phyloP scores from a whole-genome alignment of 2,329 filamentous ascomycete genomes.

The Torrubiellomyces zombiae region DNA sequence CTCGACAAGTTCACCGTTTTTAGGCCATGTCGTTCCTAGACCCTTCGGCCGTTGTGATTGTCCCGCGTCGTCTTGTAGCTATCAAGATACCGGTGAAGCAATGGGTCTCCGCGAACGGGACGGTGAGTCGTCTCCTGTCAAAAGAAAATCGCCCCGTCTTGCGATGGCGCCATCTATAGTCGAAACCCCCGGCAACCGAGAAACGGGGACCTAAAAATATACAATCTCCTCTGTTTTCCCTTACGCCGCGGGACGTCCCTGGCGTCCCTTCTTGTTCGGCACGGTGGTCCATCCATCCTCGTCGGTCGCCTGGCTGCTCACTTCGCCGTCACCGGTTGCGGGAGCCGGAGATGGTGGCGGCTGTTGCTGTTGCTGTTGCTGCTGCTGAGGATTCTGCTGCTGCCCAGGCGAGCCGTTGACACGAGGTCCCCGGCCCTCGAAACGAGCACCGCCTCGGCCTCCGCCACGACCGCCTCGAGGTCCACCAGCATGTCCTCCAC shows the following conservation, averaged over 20 bases:
- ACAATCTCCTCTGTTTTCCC: slow-evolving; percentile 15
- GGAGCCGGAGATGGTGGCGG: too few relatives aligned
- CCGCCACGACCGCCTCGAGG: slow-evolving; percentile 26
- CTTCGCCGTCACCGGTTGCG: too few relatives aligned
- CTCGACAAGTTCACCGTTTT: too few relatives aligned
- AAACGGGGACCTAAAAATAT: slow-evolving; percentile 18
- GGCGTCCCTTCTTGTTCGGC: slow-evolving; percentile 19
- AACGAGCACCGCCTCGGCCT: slow-evolving; percentile 18
- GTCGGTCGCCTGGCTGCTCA: slow-evolving; percentile 26
- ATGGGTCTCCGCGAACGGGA: too few relatives aligned
- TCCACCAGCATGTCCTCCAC: slow-evolving; percentile 23
- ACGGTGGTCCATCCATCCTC: slow-evolving; percentile 51
- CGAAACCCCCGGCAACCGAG: slow-evolving; percentile 17
- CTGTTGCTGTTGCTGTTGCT: too few relatives aligned
- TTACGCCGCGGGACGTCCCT: slow-evolving; percentile 14
- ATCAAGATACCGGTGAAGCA: too few relatives aligned
- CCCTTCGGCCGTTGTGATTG: too few relatives aligned
- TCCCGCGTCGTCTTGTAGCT: too few relatives aligned
- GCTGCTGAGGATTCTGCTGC: too few relatives aligned
- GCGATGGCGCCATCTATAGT: slow-evolving; percentile 18
- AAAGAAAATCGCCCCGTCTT: too few relatives aligned
- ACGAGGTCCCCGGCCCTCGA: slow-evolving; percentile 22
- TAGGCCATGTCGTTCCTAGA: too few relatives aligned
- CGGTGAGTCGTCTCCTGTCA: too few relatives aligned
- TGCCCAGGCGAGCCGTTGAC: slow-evolving; percentile 26